Base-by-base conservation (phyloP, 768 basidiomycete species). In the Imleria badia region DNA sequence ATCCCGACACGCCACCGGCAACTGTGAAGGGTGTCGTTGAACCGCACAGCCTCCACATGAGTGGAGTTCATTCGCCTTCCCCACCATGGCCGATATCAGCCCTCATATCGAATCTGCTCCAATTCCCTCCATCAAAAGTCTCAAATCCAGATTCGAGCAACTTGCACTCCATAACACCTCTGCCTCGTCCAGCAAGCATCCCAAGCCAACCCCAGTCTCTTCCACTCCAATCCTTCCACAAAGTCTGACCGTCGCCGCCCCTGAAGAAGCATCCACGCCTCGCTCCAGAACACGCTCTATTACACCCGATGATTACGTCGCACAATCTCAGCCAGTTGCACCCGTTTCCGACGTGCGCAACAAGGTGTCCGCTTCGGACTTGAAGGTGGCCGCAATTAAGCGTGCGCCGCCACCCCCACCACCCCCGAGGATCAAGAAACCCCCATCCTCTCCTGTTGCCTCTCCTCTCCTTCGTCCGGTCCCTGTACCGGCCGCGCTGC, bases 61-160 rank as follows among this genome's bases (percentile, higher is more conserved):
- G n/a, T 4, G 23, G 23, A 19, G 30, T n/a, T 34, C 52, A 55
- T 51, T 55, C 45, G 22, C 23, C 33, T 19, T 22, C n/a, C 14
- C 31, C 48, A 48, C 1, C 49, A 68, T 68, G 66, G 42, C 59
- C 30, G 54, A 59, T n/a, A 29, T 33, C 45, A 50, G 35, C 20
- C 51, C 66, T n/a, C 48, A 68, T 57, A 75, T 85, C 58, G 82
- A 87, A 67, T 78, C 80, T 19, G 75, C 72, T 5, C 76, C 84
- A 35, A 74, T 78, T 17, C 81, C 81, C 36, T 83, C 87, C 3
- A 87, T 91, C 49, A 85, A 80, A 68, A 87, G 78, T 55, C 75
- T 91, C 17, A 81, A 81, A 42, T 87, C 85, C 30, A 81, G 75
- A 63, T 91, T 90, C 63, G 89, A 91, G 66, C 79, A 83, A 60